Base-by-base conservation (phyloP, 2,329 filamentous ascomycete genomes). In the Gliomastix tumulicola region DNA sequence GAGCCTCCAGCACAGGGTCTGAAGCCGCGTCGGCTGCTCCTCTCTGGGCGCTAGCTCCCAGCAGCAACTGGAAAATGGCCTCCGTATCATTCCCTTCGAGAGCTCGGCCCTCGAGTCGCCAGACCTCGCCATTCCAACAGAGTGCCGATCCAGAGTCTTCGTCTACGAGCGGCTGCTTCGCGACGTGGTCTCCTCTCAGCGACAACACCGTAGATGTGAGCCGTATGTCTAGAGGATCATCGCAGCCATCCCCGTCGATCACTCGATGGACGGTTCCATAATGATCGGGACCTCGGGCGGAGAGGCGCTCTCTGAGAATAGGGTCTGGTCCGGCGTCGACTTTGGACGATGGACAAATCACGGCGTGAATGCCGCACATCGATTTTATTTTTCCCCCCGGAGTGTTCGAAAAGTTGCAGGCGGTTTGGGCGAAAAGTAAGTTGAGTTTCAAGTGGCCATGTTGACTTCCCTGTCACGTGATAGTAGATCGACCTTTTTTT, bases 91-190 rank as follows among this genome's bases (percentile, higher is more conserved):
- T 96, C 39, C 79, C 84, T 6, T 51, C 40, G n/a, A 95, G 66
- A 2, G 57, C 49, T 9, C 70, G 49, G 22, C 69, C 71, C 8
- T 60, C 62, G 34, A 94, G 70, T 39, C 74, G 82, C 92, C 92
- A 98, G 2, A 88, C 90, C 56, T 98, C 92, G 30, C 92, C 92
- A 53, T 98, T 98, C 92, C 92, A 98, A 69, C 90, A 96, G 3
- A 98, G 69, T 1, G 86, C 66, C 2, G 82, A 87, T 5, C 71
- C 69, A 1, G 71, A 71, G 1, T 48, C 44, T 4, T 53, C 25
- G 45, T 83, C 74, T 30, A 72, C 57, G 5, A 94, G 72, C 3
- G 92, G 92, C 56, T 97, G 92, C 22, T 63, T 55, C 7, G 81
- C 76, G 34, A 92, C 54, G 43, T 76, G 67, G 34, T 79, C 73